Evolutionary conservation across 176 grass and related monocot species (phyloP), one percentile per base, ranked within the genome.

Genomic region (Puya raimondii): DNA sequence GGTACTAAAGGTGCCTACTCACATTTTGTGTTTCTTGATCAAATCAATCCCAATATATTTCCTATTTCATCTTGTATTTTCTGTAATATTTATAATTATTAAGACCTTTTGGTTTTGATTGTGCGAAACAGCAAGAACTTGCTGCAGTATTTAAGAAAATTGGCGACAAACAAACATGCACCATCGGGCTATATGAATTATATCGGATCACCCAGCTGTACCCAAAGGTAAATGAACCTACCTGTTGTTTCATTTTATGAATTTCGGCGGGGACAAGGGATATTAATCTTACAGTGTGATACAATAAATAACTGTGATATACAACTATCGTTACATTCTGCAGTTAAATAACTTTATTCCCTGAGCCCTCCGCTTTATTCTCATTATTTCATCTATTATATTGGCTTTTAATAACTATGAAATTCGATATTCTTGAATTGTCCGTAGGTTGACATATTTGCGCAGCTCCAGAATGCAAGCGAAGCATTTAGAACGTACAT

Each of bases 121-220:
- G 56, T 18, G 47, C 76, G 42, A 70, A 78, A 86, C 72, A 99
- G 94, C 94, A 99, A 93, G 90, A 99, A 80, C 89, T 99, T 76
- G 94, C 94, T 82, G 90, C 94, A 21, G 78, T 99, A 21, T 99
- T 99, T 80, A 99, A 99, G 82, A 99, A 99, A 88, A 99, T 99
- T 49, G 94, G 94, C 65, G 94, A 99, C 78, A 99, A 99, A 16
- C 89, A 99, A 67, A 99, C 94, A 59, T 93, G 94, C 63, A 93
- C 87, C 1, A 93, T 93, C 74, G 94, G 94, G 76, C 81, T 99
- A 14, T 87, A 99, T 77, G 94, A 99, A 81, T 85, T 99, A 47
- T 93, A 99, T 76, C 80, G 80, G 58, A 99, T 99, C 69, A 93
- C 94, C 23, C 90, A 99, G 72, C 80, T 99, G n/a, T 99, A 99